These are phyloP conservation scores for Lentinula edodes DNA, from an alignment of 768 basidiomycete genomes.

Conservation along the genomic window DNA sequence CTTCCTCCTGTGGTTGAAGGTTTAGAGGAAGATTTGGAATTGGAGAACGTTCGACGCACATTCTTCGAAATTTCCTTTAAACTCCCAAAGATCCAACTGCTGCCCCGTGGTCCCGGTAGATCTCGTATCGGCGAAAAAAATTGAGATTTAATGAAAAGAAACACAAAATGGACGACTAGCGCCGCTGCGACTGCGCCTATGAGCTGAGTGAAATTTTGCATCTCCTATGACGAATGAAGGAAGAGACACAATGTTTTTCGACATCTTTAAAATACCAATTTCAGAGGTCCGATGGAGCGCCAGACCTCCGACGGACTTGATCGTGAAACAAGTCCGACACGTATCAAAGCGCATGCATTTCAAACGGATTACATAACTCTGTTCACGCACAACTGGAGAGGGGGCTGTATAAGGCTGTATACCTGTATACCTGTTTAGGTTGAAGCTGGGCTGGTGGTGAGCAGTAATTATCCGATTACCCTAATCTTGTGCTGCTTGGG, in stretches of 20 bases:
- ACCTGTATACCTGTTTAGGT: no score
- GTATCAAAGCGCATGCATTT: no score
- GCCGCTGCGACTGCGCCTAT: background rate
- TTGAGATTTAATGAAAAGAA: background rate
- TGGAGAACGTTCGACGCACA: constrained; percentile 10
- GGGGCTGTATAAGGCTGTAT: no score
- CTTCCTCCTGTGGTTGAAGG: constrained; percentile 9
- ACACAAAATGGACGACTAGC: background rate
- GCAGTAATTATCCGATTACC: no score
- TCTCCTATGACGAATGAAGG: background rate
- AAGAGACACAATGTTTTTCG: background rate
- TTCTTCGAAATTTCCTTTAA: constrained; percentile 19
- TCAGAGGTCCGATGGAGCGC: no score
- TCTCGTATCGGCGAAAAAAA: constrained; percentile 14
- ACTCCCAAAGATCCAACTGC: constrained; percentile 29
- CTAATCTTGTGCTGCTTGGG: no score
- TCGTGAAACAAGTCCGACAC: no score
- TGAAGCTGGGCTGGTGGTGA: no score
- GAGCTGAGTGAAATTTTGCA: background rate
- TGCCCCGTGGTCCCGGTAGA: constrained; percentile 30
- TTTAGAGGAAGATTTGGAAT: background rate
- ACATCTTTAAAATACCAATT: no score
- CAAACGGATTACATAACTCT: no score
- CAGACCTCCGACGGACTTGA: no score
- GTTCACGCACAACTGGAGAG: no score